Evolutionary conservation across 2,329 filamentous ascomycete genomes (phyloP), one percentile per base, ranked within the genome.

Genomic region (Spiromastix sp.): DNA sequence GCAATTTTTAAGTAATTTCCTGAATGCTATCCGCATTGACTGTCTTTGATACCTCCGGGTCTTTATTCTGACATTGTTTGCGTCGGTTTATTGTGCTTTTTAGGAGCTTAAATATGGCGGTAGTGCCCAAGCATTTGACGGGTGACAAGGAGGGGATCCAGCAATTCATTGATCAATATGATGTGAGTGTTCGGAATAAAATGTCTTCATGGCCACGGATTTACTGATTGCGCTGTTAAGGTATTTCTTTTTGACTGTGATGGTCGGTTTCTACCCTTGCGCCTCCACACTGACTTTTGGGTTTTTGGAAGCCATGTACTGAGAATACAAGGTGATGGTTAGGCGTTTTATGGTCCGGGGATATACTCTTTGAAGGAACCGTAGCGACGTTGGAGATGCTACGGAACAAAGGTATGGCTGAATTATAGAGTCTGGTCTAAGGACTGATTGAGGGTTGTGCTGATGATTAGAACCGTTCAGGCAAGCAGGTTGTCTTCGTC

Each of bases 341-440:
- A 93, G 87, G 89, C 55, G 91, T 98, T 24, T 69, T 98, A 41
- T 98, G 91, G 91, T 94, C 87, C 11, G 91, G 91, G 32, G 85
- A 95, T 54, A 80, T 89, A 56, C 68, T 93, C 8, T 95, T 91
- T 48, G 79, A 85, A 10, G 82, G 81, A 35, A 79, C 86, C 4
- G 80, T 84, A 4, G 85, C 95, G 61, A 93, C 86, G 0, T 65
- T 98, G 24, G 74, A 85, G 42, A 70, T 93, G 61, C 67, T 98
- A 43, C 79, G 85, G 52, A 79, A 76, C 38, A 82, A 77, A 76
- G 85, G 86, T 87, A n/a, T n/a, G n/a, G n/a, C n/a, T n/a, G n/a
- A n/a, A n/a, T n/a, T n/a, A n/a, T n/a, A n/a, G n/a, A n/a, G n/a
- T n/a, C n/a, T n/a, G n/a, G n/a, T n/a, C n/a, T n/a, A n/a, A n/a